These are phyloP conservation scores for Myxozyma kluyveri DNA, from an alignment of 805 yeast genomes.

Conservation along the genomic window DNA sequence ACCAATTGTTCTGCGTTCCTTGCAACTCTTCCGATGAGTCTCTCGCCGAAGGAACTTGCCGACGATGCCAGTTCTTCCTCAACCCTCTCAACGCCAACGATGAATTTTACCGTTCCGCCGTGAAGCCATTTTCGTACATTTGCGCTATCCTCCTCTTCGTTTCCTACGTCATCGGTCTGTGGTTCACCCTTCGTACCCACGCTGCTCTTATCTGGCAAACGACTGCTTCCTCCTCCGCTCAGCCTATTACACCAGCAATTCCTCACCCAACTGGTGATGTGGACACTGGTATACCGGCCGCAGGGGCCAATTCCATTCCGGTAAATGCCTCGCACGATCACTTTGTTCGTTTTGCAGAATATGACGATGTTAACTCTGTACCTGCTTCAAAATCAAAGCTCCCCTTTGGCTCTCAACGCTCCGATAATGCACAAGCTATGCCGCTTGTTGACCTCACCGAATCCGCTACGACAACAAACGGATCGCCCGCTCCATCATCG, in stretches of 20 bases:
- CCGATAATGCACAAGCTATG: constrained; percentile 13
- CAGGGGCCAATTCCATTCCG: constrained; percentile 14
- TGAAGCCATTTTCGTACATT: constrained; percentile 76
- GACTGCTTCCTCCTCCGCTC: constrained; percentile 13
- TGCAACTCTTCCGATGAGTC: constrained; percentile 41
- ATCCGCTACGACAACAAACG: constrained; percentile 1
- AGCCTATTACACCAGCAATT: constrained; percentile 12
- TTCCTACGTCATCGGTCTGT: constrained; percentile 83
- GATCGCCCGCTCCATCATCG: neutral
- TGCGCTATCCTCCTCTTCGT: constrained; percentile 78
- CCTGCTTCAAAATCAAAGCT: constrained; percentile 15
- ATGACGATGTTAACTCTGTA: neutral
- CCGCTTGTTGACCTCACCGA: constrained; percentile 16
- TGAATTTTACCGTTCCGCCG: constrained; percentile 65
- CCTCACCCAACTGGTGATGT: neutral
- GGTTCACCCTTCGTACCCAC: constrained; percentile 92
- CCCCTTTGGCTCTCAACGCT: constrained; percentile 12
- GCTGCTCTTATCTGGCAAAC: constrained; percentile 86
- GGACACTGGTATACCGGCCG: neutral
- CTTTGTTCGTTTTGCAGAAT: neutral
- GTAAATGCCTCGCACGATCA: constrained; percentile 21
- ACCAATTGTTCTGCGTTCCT: constrained; percentile 67
- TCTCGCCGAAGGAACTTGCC: constrained; percentile 45
- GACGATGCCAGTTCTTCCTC: constrained; percentile 71
- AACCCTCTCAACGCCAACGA: constrained; percentile 62